Conservation (phyloP, 2,329 filamentous ascomycete genomes). For the Colletotrichum sojae region DNA sequence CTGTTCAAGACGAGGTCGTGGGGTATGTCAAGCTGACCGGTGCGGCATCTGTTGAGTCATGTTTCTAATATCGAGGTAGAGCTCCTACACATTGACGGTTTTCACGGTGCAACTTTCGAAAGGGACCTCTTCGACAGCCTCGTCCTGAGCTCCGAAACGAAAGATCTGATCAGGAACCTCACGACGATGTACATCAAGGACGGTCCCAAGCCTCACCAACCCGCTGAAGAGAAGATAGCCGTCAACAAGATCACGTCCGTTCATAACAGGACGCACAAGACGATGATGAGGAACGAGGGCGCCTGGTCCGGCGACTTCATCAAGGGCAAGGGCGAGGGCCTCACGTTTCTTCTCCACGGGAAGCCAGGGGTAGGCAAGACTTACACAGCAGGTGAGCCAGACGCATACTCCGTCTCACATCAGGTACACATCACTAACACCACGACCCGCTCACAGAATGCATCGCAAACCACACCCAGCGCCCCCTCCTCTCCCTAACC, state of each 20-base stretch:
- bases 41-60: not conserved
- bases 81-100: not conserved
- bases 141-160: slow-evolving; percentile 20
- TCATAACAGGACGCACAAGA: slow-evolving; percentile 1
- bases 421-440: no score
- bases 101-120: slow-evolving; percentile 3
- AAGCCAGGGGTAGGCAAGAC: slow-evolving; percentile 28
- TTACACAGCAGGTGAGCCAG: slow-evolving; percentile 14
- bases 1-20: slow-evolving; percentile 41
- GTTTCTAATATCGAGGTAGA: not conserved
- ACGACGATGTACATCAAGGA: slow-evolving; percentile 19
- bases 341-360: slow-evolving; percentile 20
- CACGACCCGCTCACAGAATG: not conserved
- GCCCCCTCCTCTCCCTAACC: slow-evolving; percentile 23
- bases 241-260: not conserved
- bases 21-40: slow-evolving; percentile 8
- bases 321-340: slow-evolving; percentile 20
- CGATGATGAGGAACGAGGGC: not conserved
- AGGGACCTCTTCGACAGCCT: slow-evolving; percentile 14
- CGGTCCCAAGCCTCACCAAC: no score
- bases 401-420: no score
- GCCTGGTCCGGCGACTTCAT: slow-evolving; percentile 19
- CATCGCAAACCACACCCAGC: not conserved
- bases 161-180: slow-evolving; percentile 6
- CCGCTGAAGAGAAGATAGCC: not conserved